Evolutionary conservation across 371 early-diverging fungal species (phyloP).

Genomic region (Apophysomyces sp.): DNA sequence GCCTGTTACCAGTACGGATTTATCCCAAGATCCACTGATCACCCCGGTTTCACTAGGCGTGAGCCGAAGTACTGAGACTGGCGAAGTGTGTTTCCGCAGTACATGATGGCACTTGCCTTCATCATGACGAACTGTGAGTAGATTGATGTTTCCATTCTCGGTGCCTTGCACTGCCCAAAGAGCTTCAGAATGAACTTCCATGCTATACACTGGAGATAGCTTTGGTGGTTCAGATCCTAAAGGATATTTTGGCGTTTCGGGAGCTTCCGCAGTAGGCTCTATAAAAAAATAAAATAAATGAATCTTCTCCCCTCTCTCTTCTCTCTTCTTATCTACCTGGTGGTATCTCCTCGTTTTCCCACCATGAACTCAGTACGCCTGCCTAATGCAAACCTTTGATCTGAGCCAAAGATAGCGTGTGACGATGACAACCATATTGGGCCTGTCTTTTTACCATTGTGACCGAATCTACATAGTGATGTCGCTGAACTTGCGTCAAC

Average conservation of each 20-base stretch:
- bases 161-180: conserved; percentile 82
- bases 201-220: conserved; percentile 87
- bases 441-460: conserved; percentile 57
- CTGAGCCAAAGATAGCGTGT: neutral
- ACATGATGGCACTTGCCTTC: conserved; percentile 86
- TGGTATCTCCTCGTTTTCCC: conserved; percentile 85
- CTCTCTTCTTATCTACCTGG: conserved; percentile 29
- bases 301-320: neutral
- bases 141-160: conserved; percentile 82
- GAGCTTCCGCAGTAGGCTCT: conserved; percentile 5
- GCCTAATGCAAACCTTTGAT: conserved; percentile 40
- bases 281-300: neutral
- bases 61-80: conserved; percentile 83
- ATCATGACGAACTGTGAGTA: conserved; percentile 90
- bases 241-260: neutral
- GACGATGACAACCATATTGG: neutral
- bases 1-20: conserved; percentile 59
- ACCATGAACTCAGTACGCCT: conserved; percentile 85
- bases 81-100: conserved; percentile 75
- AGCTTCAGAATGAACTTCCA: conserved; percentile 92
- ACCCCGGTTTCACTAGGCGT: conserved; percentile 74
- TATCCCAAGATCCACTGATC: conserved; percentile 95
- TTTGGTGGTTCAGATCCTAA: conserved; percentile 34
- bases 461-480: conserved; percentile 85
- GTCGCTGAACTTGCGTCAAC: conserved; percentile 84